phyloP scores from a whole-genome alignment of 768 basidiomycete genomes.

The Leucocoprinus birnbaumii region DNA sequence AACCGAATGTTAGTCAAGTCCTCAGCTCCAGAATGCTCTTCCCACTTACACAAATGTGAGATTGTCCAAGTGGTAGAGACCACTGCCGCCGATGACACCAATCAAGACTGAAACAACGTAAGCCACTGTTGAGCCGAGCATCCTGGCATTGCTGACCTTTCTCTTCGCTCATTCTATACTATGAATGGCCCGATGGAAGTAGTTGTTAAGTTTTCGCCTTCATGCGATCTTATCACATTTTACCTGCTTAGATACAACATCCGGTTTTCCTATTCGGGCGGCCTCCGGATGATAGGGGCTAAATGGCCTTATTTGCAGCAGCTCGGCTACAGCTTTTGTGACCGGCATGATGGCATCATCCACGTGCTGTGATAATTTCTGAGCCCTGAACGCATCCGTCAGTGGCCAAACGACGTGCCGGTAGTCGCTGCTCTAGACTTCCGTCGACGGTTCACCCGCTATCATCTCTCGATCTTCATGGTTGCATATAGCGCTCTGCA shows the following conservation, averaged over 20 bases:
- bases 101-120: slow-evolving; percentile 55
- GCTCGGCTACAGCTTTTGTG: no score
- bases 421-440: no score
- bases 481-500: neutral
- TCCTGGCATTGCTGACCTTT: neutral
- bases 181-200: neutral
- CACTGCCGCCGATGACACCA: slow-evolving; percentile 90
- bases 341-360: no score
- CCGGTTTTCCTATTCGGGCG: neutral
- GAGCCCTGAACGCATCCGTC: no score
- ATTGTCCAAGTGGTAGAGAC: slow-evolving; percentile 91
- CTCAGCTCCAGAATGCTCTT: neutral
- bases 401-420: no score
- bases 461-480: neutral
- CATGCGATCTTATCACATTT: neutral
- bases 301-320: no score
- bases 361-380: no score
- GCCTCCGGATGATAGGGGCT: no score
- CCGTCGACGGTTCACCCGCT: no score
- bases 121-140: neutral
- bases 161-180: slow-evolving; percentile 2
- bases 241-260: neutral
- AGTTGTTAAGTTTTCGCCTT: neutral
- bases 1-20: neutral
- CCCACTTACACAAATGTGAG: slow-evolving; percentile 76